Evolutionary conservation across 192 early-diverging fungal genomes (phyloP).

Genomic region (Linnemannia exigua): DNA sequence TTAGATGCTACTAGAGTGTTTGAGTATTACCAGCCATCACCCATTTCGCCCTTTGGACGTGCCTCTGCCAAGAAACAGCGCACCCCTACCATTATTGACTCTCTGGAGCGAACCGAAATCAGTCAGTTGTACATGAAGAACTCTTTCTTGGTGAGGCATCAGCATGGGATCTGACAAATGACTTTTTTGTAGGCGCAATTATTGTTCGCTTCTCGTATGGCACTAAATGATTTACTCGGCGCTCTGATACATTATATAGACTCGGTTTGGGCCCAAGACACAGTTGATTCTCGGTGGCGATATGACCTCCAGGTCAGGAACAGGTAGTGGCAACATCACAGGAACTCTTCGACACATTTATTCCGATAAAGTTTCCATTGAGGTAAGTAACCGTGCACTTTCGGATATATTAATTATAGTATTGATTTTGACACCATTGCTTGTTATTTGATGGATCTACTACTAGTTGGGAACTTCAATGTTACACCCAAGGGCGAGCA

Average conservation of each 20-base stretch:
- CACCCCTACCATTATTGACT: conserved; percentile 24
- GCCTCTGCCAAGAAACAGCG: conserved; percentile 28
- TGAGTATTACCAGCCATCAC: conserved; percentile 58
- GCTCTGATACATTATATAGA: conserved; percentile 30
- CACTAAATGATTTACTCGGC: not conserved
- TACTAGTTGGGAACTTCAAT: conserved; percentile 67
- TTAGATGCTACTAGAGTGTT: conserved; percentile 67
- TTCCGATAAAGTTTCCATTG: conserved; percentile 76
- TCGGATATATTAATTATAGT: not conserved
- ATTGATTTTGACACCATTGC: not conserved
- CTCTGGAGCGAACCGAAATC: conserved; percentile 55
- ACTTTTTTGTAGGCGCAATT: not conserved
- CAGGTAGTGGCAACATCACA: conserved; percentile 80
- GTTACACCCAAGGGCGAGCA: conserved; percentile 64
- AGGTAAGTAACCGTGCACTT: conserved; percentile 60
- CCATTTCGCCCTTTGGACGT: conserved; percentile 39
- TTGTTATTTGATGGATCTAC: not conserved
- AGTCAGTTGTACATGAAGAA: conserved; percentile 69
- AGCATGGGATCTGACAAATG: not conserved
- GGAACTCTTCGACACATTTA: conserved; percentile 86
- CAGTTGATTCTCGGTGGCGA: conserved; percentile 67
- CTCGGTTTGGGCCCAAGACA: conserved; percentile 64
- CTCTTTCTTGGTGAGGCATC: conserved; percentile 67
- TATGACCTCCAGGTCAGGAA: conserved; percentile 74
- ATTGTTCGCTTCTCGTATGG: not conserved